Evolutionary conservation across 495 filamentous ascomycete species (phyloP).

Genomic region (Cercophora sp.): DNA sequence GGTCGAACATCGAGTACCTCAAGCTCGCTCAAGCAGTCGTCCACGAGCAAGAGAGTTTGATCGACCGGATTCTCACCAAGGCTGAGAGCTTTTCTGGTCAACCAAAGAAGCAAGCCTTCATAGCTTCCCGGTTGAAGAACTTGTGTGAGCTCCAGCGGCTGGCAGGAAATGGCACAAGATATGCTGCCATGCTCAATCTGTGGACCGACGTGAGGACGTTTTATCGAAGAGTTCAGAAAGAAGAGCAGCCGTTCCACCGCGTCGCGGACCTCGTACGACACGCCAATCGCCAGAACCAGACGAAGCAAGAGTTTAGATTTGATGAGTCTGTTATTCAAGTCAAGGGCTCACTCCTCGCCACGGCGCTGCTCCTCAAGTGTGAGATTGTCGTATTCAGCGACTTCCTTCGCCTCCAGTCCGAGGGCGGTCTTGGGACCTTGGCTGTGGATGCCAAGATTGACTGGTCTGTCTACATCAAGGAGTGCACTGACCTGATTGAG

Average conservation of each 20-base stretch:
- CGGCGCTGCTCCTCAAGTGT: slow-evolving; percentile 49
- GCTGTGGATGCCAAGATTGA: slow-evolving; percentile 29
- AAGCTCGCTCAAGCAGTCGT: slow-evolving; percentile 35
- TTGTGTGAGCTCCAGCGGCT: slow-evolving; percentile 9
- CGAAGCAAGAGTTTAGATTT: slow-evolving; percentile 35
- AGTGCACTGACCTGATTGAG: slow-evolving; percentile 30
- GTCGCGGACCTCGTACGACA: slow-evolving; percentile 53
- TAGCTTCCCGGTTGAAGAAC: neutral
- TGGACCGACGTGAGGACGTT: slow-evolving; percentile 43
- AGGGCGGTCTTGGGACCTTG: slow-evolving; percentile 1
- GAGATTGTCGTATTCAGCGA: slow-evolving; percentile 54
- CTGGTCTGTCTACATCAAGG: slow-evolving; percentile 34
- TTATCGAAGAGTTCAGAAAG: slow-evolving; percentile 37
- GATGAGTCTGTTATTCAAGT: slow-evolving; percentile 46
- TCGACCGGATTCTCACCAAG: neutral
- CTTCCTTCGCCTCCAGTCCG: slow-evolving; percentile 40
- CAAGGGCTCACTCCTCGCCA: slow-evolving; percentile 46
- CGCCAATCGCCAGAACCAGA: slow-evolving; percentile 38
- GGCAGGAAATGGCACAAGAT: slow-evolving; percentile 26
- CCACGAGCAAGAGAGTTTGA: slow-evolving; percentile 8
- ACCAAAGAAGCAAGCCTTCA: neutral
- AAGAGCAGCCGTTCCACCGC: slow-evolving; percentile 59
- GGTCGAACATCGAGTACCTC: slow-evolving; percentile 46
- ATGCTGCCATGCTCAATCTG: slow-evolving; percentile 35
- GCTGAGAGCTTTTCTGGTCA: neutral